phyloP scores from a whole-genome alignment of 176 grass and related monocot species.

The Aegilops speltoides region DNA sequence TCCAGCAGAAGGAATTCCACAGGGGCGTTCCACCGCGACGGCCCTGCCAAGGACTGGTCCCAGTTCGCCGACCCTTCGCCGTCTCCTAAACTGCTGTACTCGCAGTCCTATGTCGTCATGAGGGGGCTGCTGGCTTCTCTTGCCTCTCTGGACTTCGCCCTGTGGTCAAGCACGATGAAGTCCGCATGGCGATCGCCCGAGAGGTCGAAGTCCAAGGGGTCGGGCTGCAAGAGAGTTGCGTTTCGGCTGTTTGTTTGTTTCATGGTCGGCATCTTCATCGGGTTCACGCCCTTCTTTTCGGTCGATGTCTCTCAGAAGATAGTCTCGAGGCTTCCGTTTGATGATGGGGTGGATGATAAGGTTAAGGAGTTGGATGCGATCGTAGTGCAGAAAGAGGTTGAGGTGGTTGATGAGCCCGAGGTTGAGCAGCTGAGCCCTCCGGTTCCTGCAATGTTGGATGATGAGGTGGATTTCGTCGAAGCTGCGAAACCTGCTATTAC shows the following conservation, averaged over 20 bases:
- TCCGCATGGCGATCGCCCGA: constrained; percentile 51
- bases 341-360: constrained; percentile 42
- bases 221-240: constrained; percentile 56
- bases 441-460: constrained; percentile 53
- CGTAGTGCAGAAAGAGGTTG: constrained; percentile 54
- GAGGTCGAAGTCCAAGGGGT: constrained; percentile 60
- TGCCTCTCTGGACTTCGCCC: constrained; percentile 44
- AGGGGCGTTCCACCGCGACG: constrained; percentile 51
- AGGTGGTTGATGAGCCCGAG: constrained; percentile 39
- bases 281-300: constrained; percentile 72
- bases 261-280: constrained; percentile 70
- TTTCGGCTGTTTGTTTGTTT: constrained; percentile 65
- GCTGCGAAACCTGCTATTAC: background rate
- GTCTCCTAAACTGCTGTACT: constrained; percentile 75
- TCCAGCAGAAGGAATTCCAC: constrained; percentile 61
- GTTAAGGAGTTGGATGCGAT: constrained; percentile 46
- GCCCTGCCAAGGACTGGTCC: constrained; percentile 53
- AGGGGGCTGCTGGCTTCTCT: constrained; percentile 59
- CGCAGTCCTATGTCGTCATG: constrained; percentile 61
- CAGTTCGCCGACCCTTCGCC: constrained; percentile 56
- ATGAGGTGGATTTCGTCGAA: constrained; percentile 51
- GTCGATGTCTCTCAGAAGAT: constrained; percentile 67
- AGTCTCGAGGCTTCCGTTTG: constrained; percentile 45
- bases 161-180: constrained; percentile 44
- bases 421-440: constrained; percentile 31